Base-by-base conservation (phyloP, 768 basidiomycete species). In the Gyrodon lividus region DNA sequence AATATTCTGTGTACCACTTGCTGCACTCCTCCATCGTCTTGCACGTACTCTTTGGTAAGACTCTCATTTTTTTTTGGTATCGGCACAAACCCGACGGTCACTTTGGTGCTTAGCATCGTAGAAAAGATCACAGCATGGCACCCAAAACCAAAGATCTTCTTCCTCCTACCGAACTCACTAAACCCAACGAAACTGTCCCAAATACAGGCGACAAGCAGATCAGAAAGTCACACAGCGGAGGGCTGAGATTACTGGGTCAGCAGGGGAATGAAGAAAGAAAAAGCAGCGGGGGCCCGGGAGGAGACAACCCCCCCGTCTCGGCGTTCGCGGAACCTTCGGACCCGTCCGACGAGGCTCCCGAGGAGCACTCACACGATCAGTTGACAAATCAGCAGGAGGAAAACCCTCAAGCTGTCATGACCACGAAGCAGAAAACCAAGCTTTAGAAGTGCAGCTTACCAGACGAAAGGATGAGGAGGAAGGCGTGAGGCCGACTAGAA, bases 341-440 rank as follows among this genome's bases (percentile, higher is more conserved):
- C 59, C 68, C 67, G 13, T 68, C 65, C 16, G 63, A 68, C 59
- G 63, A 61, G 13, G 62, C 67, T 24, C 69, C 66, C 4, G 60
- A 50, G 44, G 62, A 69, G 46, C 63, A 64, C 49, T 58, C 64
- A 9, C 47, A 55, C 33, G 48, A 52, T 17, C 63, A 65, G 56
- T 43, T 65, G 38, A 59, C 59, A 5, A 45, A 56, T 30, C 51
- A 48, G 50, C 65, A 69, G 57, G 67, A 61, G 56, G 68, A 68
- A 64, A 67, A 71, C 57, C 65, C 68, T 40, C 69, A 69, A 60
- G 54, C 22, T 22, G 31, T 46, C 6, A 12, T 42, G 23, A 39
- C 13, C 19, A 17, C 26, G 9, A 24, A 37, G 53, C 47, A 48
- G 22, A 44, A 28, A 14, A 30, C 35, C 19, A 45, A 40, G 37